phyloP scores from a whole-genome alignment of 2,329 filamentous ascomycete species.

The Curvularia sp. region DNA sequence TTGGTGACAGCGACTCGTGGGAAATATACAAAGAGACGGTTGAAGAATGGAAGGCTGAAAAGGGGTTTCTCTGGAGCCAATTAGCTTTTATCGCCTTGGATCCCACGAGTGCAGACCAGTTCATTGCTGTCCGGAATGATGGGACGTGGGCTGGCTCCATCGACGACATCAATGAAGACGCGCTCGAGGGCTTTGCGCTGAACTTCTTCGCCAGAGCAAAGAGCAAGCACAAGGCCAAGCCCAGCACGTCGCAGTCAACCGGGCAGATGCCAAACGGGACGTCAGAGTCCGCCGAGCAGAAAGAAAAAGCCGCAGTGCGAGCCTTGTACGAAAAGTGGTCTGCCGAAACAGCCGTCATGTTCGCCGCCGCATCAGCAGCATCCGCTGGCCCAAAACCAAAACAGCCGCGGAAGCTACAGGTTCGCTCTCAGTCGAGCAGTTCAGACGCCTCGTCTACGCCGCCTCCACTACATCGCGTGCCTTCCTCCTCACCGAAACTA shows the following conservation, averaged over 20 bases:
- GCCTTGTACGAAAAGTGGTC: constrained; percentile 44
- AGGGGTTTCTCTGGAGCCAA: constrained; percentile 40
- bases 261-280: constrained; percentile 7
- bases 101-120: constrained; percentile 40
- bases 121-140: constrained; percentile 44
- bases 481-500: constrained; percentile 40
- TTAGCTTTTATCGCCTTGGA: constrained; percentile 44
- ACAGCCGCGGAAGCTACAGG: constrained; percentile 33
- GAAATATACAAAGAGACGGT: constrained; percentile 44
- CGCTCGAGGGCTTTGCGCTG: constrained; percentile 38
- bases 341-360: constrained; percentile 31
- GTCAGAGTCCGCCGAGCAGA: constrained; percentile 8
- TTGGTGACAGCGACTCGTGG: constrained; percentile 37
- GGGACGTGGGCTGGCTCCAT: constrained; percentile 48
- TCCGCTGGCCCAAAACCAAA: constrained; percentile 25
- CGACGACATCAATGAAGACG: constrained; percentile 44
- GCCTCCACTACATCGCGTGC: constrained; percentile 36
- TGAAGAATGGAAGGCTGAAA: constrained; percentile 45
- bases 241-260: constrained; percentile 15
- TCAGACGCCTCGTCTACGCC: constrained; percentile 22
- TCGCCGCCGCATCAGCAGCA: constrained; percentile 39
- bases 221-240: constrained; percentile 25
- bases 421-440: constrained; percentile 40
- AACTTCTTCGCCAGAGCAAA: constrained; percentile 41
- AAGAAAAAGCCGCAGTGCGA: constrained; percentile 31